phyloP scores from a whole-genome alignment of 495 filamentous ascomycete genomes.

The Neurospora sp. region DNA sequence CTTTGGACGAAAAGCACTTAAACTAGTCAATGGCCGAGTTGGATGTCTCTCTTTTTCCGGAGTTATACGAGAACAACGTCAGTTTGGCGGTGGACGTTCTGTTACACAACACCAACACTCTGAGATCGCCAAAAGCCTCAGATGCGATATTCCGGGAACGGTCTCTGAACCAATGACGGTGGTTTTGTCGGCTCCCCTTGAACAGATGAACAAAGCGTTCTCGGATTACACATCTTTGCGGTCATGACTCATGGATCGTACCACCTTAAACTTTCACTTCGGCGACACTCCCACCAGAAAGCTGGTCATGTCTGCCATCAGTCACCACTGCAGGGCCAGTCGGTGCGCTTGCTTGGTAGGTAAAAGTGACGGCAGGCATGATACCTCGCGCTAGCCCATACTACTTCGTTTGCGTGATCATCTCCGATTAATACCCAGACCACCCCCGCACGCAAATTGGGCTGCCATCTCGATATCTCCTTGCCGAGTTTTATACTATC shows the following conservation, averaged over 20 bases:
- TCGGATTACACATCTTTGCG: background rate
- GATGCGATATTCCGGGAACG: background rate
- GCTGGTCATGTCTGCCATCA: background rate
- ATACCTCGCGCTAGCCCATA: background rate
- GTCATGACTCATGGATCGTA: background rate
- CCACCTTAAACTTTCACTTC: background rate
- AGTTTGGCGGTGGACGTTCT: slow-evolving; percentile 8
- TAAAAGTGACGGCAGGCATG: background rate
- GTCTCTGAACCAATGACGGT: background rate
- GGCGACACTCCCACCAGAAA: background rate
- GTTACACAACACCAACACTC: background rate
- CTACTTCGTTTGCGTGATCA: background rate
- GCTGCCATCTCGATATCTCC: background rate
- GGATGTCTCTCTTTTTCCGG: background rate
- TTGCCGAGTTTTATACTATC: background rate
- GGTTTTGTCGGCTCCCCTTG: background rate
- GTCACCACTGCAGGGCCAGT: background rate
- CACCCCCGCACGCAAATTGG: background rate
- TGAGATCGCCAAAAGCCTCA: background rate
- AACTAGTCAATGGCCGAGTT: background rate
- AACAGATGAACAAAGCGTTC: background rate
- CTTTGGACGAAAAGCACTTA: background rate
- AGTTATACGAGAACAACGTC: slow-evolving; percentile 5
- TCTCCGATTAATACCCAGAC: background rate
- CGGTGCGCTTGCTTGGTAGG: background rate